A percentile compares a stretch with the other conserved stretches of the same genome.
Conservation (phyloP, 23 red algal genomes). For the Gracilaria vermiculophylla region DNA sequence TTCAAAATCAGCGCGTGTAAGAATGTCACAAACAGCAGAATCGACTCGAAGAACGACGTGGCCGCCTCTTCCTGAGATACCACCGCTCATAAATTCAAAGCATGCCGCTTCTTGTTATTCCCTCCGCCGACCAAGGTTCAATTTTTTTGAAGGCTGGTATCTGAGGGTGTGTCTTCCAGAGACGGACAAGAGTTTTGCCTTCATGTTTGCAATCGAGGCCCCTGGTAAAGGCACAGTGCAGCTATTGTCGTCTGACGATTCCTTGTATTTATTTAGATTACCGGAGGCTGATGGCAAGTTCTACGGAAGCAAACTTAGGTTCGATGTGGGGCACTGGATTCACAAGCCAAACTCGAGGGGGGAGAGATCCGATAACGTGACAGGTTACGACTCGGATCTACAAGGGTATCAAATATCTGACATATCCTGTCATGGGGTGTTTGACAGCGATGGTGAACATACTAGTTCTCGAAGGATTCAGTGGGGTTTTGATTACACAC, state of each 20-base stretch:
- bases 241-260: conserved; percentile 19
- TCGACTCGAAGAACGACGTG: background rate
- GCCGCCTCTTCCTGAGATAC: background rate
- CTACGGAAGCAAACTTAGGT: background rate
- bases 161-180: conserved; percentile 41
- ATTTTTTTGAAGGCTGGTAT: conserved; percentile 68
- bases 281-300: background rate
- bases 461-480: background rate
- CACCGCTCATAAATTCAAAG: conserved; percentile 8
- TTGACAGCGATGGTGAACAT: background rate
- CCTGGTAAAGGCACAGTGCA: conserved; percentile 36
- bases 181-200: conserved; percentile 1
- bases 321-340: conserved; percentile 43
- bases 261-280: conserved; percentile 10
- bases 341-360: background rate
- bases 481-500: conserved; percentile 45
- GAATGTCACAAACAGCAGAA: background rate
- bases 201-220: conserved; percentile 61
- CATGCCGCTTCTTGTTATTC: background rate
- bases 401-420: conserved; percentile 47
- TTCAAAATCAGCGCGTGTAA: background rate
- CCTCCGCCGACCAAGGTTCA: background rate
- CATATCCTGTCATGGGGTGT: background rate
- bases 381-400: background rate
- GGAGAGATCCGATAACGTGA: background rate